Conservation (phyloP, 495 filamentous ascomycete species). For the Neurospora sp. region DNA sequence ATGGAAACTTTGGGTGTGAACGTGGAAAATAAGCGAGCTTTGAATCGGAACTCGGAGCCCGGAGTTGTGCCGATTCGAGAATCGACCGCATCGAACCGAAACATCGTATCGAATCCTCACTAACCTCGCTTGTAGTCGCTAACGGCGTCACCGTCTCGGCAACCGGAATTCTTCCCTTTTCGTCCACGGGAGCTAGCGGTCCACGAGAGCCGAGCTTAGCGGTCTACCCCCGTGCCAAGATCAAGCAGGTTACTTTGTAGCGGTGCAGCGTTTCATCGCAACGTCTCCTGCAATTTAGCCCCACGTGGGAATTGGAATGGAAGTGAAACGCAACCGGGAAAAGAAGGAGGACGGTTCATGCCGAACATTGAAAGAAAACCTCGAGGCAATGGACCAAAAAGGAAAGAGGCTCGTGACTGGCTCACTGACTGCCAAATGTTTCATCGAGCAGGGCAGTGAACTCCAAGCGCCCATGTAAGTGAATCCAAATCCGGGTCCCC, state of each 20-base stretch:
- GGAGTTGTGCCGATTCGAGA: too few relatives aligned
- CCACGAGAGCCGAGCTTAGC: too few relatives aligned
- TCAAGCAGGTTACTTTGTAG: background rate
- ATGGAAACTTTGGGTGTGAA: too few relatives aligned
- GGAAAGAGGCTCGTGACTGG: background rate
- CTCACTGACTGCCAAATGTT: background rate
- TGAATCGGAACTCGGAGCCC: too few relatives aligned
- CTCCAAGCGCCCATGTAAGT: background rate
- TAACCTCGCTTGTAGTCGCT: background rate
- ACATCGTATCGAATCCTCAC: background rate
- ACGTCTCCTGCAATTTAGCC: background rate
- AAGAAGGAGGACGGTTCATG: background rate
- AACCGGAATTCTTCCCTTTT: background rate
- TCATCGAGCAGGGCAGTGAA: background rate
- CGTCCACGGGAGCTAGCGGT: background rate
- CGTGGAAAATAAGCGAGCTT: too few relatives aligned
- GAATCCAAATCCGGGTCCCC: background rate
- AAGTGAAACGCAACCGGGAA: background rate
- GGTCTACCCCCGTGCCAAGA: background rate
- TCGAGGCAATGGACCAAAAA: background rate
- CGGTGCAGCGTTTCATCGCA: background rate
- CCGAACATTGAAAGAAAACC: background rate
- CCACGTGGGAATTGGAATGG: background rate
- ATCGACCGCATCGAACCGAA: background rate
- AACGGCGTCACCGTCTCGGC: background rate